These are phyloP conservation scores for Artomyces pyxidatus DNA, from an alignment of 768 basidiomycete genomes.

Conservation along the genomic window DNA sequence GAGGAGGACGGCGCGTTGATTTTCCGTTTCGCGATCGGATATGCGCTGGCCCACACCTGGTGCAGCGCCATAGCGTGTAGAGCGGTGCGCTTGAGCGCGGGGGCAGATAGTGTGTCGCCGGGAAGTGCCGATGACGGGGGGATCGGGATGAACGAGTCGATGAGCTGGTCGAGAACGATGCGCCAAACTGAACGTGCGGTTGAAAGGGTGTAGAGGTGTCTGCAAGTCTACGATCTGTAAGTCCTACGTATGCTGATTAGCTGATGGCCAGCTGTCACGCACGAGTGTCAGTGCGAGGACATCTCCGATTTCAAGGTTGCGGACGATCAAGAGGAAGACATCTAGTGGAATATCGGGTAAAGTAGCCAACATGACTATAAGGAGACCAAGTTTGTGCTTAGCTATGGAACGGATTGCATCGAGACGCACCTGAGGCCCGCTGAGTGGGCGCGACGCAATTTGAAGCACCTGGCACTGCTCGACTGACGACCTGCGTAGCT, in stretches of 20 bases:
- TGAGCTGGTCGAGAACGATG: background rate
- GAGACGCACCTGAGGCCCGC: no score
- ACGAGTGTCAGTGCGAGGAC: background rate
- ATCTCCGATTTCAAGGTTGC: background rate
- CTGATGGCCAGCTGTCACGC: no score
- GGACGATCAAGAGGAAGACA: conserved; percentile 2
- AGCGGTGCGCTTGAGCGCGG: background rate
- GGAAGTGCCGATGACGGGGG: background rate
- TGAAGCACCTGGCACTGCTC: no score
- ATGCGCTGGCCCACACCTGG: background rate
- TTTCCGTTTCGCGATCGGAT: no score
- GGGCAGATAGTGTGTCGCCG: background rate
- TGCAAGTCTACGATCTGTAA: no score
- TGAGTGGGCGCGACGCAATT: no score
- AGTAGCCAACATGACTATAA: no score
- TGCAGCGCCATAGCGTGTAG: background rate
- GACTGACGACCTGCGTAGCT: no score
- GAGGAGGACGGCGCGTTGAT: no score
- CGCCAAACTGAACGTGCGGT: background rate
- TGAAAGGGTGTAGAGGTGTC: background rate
- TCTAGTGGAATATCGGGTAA: background rate
- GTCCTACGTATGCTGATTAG: no score
- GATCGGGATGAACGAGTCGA: background rate
- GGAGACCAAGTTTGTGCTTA: no score
- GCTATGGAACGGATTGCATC: no score